These are phyloP conservation scores for Rhizomucor miehei DNA, from an alignment of 371 early-diverging fungal genomes.

Conservation along the genomic window DNA sequence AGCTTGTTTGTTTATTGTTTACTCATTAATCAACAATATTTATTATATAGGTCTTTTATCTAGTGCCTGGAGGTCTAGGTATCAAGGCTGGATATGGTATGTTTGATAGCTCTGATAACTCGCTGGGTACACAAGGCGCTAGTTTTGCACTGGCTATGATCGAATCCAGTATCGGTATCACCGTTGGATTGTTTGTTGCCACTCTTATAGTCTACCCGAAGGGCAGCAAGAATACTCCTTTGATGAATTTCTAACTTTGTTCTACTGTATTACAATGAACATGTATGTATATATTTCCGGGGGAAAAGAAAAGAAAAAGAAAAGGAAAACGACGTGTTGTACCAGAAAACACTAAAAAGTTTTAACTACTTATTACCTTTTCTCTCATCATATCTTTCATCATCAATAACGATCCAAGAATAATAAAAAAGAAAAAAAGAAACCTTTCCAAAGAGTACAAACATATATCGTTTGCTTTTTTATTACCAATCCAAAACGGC, in stretches of 20 bases:
- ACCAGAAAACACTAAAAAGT: too few relatives aligned
- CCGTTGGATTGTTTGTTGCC: conserved; percentile 57
- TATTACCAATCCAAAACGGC: conserved; percentile 38
- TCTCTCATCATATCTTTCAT: neutral
- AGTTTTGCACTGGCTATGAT: conserved; percentile 49
- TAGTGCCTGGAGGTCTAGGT: conserved; percentile 61
- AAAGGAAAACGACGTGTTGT: too few relatives aligned
- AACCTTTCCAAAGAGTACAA: too few relatives aligned
- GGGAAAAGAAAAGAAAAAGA: too few relatives aligned
- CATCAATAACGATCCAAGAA: neutral
- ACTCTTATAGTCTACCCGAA: conserved; percentile 56
- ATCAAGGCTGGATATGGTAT: conserved; percentile 48
- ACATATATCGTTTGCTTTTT: too few relatives aligned
- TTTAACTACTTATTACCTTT: neutral
- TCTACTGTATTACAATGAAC: too few relatives aligned
- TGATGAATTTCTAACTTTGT: conserved; percentile 53
- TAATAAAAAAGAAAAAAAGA: too few relatives aligned
- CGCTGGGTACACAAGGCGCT: conserved; percentile 37
- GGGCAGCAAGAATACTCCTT: conserved; percentile 51
- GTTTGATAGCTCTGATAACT: conserved; percentile 29
- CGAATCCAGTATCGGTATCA: conserved; percentile 39
- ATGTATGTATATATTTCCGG: too few relatives aligned
- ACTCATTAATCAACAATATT: too few relatives aligned
- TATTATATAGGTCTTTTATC: conserved; percentile 37
- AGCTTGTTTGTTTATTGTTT: too few relatives aligned